These are phyloP conservation scores for Tephrocybe rancida DNA, from an alignment of 768 basidiomycete species.

Conservation along the genomic window DNA sequence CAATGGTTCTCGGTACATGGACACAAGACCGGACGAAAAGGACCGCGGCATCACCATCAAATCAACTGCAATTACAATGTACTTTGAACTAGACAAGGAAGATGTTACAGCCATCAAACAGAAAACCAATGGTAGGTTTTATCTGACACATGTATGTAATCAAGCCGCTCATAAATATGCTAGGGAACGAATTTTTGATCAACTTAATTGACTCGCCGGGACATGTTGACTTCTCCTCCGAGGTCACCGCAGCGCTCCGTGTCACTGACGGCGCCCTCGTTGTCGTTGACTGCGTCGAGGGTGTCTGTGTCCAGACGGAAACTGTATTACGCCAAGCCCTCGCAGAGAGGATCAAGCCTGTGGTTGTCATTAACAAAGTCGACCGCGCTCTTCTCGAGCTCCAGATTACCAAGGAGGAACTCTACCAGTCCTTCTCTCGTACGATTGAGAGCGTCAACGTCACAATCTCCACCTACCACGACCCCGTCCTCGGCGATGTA, in stretches of 20 bases:
- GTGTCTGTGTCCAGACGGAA: slow-evolving; percentile 99
- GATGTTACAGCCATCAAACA: slow-evolving; percentile 84
- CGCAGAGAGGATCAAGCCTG: slow-evolving; percentile 97
- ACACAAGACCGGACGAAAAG: slow-evolving; percentile 96
- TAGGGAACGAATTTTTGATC: slow-evolving; percentile 96
- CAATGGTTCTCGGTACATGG: slow-evolving; percentile 93
- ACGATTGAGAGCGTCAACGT: slow-evolving; percentile 98
- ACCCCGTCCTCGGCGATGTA: slow-evolving; percentile 91
- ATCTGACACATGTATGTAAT: neutral
- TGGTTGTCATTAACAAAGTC: slow-evolving; percentile 99
- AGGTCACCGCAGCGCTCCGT: slow-evolving; percentile 98
- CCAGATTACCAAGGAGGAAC: slow-evolving; percentile 92
- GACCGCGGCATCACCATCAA: slow-evolving; percentile 99
- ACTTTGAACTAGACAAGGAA: slow-evolving; percentile 92
- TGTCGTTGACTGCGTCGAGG: slow-evolving; percentile 98
- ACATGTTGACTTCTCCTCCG: slow-evolving; percentile 99
- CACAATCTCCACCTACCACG: slow-evolving; percentile 96
- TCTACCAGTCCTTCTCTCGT: slow-evolving; percentile 96
- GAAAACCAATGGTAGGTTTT: slow-evolving; percentile 80
- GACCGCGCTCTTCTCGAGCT: slow-evolving; percentile 98
- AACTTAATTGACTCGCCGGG: slow-evolving; percentile 99
- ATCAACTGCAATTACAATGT: slow-evolving; percentile 99
- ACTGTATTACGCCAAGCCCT: slow-evolving; percentile 97
- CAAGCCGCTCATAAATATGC: neutral
- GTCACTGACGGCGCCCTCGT: slow-evolving; percentile 99